These are phyloP conservation scores for Drosera capensis DNA, from an alignment of 148 eudicot genomes.

Conservation along the genomic window DNA sequence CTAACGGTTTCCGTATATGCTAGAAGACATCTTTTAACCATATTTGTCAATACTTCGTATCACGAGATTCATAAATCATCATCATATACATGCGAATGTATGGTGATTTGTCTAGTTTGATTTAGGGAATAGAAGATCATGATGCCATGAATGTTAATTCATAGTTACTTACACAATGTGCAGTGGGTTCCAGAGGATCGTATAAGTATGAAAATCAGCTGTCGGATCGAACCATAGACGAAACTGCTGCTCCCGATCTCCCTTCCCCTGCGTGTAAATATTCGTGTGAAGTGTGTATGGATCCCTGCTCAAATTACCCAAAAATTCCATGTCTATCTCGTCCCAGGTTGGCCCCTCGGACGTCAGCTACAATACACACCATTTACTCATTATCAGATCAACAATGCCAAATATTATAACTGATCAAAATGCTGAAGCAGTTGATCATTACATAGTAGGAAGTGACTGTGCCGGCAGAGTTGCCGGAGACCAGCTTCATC, in stretches of 20 bases:
- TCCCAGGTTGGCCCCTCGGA: background rate
- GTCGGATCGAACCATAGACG: slow-evolving; percentile 32
- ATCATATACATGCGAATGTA: background rate
- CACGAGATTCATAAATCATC: no score
- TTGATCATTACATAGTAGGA: slow-evolving; percentile 12
- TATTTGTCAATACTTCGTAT: no score
- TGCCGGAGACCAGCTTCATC: slow-evolving; percentile 27
- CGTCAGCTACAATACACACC: background rate
- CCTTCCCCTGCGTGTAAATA: slow-evolving; percentile 32
- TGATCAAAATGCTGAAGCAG: background rate
- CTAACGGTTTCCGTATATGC: no score
- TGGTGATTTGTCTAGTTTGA: slow-evolving; percentile 15
- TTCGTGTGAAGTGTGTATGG: slow-evolving; percentile 42
- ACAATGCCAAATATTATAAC: background rate
- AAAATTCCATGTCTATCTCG: slow-evolving; percentile 5
- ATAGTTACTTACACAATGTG: slow-evolving; percentile 8
- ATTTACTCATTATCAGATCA: background rate
- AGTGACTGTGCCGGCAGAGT: slow-evolving; percentile 46
- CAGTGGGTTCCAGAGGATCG: slow-evolving; percentile 17
- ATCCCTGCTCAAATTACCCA: slow-evolving; percentile 16
- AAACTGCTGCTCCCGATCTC: slow-evolving; percentile 34
- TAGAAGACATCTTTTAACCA: no score
- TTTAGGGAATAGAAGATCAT: slow-evolving; percentile 23
- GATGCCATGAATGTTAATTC: slow-evolving; percentile 13
- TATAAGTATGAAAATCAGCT: background rate